phyloP scores from a whole-genome alignment of 768 basidiomycete species.

The Tylopilus sp. region DNA sequence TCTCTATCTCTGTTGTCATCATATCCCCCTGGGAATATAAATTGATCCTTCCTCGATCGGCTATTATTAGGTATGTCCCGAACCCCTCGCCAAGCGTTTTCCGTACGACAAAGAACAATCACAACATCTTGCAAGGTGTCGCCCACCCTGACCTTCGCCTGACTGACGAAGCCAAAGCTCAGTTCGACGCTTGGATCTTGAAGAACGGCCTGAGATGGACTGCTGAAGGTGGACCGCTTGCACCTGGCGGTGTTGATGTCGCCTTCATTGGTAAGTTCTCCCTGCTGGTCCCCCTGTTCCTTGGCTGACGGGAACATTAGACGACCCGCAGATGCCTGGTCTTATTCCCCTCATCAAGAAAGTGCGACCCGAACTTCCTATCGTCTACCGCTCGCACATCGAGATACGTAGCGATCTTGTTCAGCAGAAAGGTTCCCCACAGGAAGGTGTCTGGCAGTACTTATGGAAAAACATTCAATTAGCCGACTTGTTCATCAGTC shows the following conservation, averaged over 20 bases:
- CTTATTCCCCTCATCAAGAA: slow-evolving; percentile 90
- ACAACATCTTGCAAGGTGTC: slow-evolving; percentile 94
- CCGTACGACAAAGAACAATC: slow-evolving; percentile 93
- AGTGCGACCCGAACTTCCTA: slow-evolving; percentile 78
- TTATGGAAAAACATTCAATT: slow-evolving; percentile 90
- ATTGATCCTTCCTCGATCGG: not conserved
- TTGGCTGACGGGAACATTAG: slow-evolving; percentile 32
- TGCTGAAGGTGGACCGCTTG: slow-evolving; percentile 78
- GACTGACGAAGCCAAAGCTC: slow-evolving; percentile 71
- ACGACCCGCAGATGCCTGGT: slow-evolving; percentile 93
- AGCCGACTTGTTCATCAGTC: slow-evolving; percentile 90
- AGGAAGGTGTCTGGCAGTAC: slow-evolving; percentile 92
- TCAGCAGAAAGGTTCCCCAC: slow-evolving; percentile 76
- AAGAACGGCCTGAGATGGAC: slow-evolving; percentile 91
- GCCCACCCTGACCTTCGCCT: slow-evolving; percentile 75
- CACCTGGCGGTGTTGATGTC: slow-evolving; percentile 79
- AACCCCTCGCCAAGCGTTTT: slow-evolving; percentile 88
- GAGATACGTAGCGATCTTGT: slow-evolving; percentile 89
- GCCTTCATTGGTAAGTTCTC: slow-evolving; percentile 72
- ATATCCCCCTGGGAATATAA: not conserved
- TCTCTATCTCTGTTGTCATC: slow-evolving; percentile 6
- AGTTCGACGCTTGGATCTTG: slow-evolving; percentile 83
- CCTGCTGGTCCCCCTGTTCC: not conserved
- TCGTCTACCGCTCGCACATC: slow-evolving; percentile 93
- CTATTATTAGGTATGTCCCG: slow-evolving; percentile 70